Evolutionary conservation across 2,329 filamentous ascomycete species (phyloP).

Genomic region (Stachybotrys chlorohalonatus): DNA sequence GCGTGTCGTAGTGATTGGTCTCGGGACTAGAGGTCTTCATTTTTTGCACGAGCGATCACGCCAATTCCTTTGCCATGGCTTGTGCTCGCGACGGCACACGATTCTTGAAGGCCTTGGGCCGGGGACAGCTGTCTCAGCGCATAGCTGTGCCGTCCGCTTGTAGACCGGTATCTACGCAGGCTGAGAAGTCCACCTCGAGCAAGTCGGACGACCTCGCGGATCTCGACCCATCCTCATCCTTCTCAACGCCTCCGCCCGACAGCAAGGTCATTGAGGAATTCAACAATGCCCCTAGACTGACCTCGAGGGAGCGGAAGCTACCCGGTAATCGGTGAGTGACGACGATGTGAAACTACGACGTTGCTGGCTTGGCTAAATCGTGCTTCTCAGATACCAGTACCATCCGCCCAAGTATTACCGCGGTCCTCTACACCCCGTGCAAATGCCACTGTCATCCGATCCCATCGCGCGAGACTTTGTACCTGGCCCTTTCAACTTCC

Average conservation of each 20-base stretch:
- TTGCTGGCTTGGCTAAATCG: conserved; percentile 1
- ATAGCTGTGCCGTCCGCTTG: conserved; percentile 15
- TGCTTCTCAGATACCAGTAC: conserved; percentile 70
- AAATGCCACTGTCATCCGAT: conserved; percentile 79
- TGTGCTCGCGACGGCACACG: conserved; percentile 31
- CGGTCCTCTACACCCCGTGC: conserved; percentile 85
- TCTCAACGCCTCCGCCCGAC: conserved; percentile 31
- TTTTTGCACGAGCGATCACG: conserved; percentile 3
- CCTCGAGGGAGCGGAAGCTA: conserved; percentile 27
- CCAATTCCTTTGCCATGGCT: conserved; percentile 23
- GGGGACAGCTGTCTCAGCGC: conserved; percentile 16
- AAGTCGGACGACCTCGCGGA: conserved; percentile 28
- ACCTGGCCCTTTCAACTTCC: conserved; percentile 82
- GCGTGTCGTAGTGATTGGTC: conserved; percentile 14
- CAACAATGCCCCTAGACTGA: conserved; percentile 25
- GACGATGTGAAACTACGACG: neutral
- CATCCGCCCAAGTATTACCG: conserved; percentile 91
- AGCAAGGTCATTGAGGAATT: conserved; percentile 29
- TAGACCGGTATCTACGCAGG: conserved; percentile 39
- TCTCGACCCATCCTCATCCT: conserved; percentile 41
- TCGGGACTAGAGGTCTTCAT: conserved; percentile 1
- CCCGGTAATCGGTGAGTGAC: conserved; percentile 36
- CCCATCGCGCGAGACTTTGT: conserved; percentile 80
- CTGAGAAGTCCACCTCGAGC: conserved; percentile 17
- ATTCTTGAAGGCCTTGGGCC: conserved; percentile 20